Conservation (phyloP, 331 rosid species). For the Telfairia occidentalis region DNA sequence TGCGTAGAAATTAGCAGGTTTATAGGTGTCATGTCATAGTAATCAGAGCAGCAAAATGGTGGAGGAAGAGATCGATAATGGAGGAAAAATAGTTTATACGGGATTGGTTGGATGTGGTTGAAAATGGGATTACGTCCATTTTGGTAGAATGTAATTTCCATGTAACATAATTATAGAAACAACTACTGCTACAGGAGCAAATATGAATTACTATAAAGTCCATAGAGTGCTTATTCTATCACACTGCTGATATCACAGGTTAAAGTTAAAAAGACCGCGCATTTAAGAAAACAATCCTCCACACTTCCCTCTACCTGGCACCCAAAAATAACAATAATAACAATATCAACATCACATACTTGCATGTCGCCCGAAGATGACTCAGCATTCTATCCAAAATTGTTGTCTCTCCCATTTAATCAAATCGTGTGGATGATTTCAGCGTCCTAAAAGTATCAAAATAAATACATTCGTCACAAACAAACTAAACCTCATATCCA, state of each 20-base stretch:
- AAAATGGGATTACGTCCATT: neutral
- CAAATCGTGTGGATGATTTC: neutral
- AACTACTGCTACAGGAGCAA: neutral
- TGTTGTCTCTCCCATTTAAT: slow-evolving; percentile 50
- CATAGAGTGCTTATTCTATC: neutral
- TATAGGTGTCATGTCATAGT: neutral
- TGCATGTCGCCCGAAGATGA: slow-evolving; percentile 67
- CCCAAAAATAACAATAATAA: neutral
- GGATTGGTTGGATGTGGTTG: neutral
- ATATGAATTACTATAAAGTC: neutral
- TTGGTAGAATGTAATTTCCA: neutral
- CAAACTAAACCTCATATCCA: neutral
- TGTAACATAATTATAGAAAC: neutral
- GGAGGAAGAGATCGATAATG: neutral
- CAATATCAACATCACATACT: slow-evolving; percentile 32
- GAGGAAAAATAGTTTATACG: neutral
- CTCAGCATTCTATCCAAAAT: slow-evolving; percentile 42
- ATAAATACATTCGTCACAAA: neutral
- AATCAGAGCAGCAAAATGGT: neutral
- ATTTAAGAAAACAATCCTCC: neutral
- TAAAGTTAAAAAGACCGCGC: neutral
- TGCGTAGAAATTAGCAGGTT: neutral
- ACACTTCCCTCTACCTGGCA: neutral
- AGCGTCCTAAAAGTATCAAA: slow-evolving; percentile 9
- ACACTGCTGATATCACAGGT: neutral